Evolutionary conservation across 1,284 basidiomycete genomes (phyloP).

Genomic region (Marasmius tenuissimus): DNA sequence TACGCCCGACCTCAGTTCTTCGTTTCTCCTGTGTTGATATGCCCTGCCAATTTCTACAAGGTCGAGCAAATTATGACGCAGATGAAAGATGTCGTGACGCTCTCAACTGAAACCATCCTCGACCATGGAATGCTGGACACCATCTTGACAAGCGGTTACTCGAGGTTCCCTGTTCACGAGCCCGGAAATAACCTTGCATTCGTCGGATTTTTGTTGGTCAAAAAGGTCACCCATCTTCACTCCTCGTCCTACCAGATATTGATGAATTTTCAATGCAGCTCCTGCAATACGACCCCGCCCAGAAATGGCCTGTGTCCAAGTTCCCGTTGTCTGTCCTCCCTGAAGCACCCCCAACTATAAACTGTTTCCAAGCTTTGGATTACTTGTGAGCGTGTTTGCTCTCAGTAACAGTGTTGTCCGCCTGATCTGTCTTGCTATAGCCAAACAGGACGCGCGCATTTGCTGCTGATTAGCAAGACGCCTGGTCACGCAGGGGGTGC

Average conservation of each 20-base stretch:
- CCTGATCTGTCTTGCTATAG: conserved; percentile 35
- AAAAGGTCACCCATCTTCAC: conserved; percentile 52
- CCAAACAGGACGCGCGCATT: conserved; percentile 94
- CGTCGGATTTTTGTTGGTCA: conserved; percentile 85
- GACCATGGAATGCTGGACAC: conserved; percentile 80
- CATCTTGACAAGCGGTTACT: conserved; percentile 86
- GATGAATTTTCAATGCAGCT: conserved; percentile 49
- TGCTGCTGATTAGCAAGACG: conserved; percentile 83
- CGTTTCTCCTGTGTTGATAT: no score
- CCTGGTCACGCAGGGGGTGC: conserved; percentile 83
- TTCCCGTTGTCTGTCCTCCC: conserved; percentile 85
- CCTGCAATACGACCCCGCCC: conserved; percentile 86
- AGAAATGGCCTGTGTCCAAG: conserved; percentile 72
- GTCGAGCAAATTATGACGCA: conserved; percentile 88
- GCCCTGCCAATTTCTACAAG: not conserved
- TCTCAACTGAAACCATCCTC: conserved; percentile 77
- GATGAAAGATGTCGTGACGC: conserved; percentile 79
- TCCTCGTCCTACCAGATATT: not conserved
- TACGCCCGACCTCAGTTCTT: not conserved
- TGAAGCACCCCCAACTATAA: conserved; percentile 85
- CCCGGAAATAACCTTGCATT: conserved; percentile 77
- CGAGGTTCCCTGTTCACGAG: conserved; percentile 90
- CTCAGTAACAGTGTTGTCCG: conserved; percentile 18
- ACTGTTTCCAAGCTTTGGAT: conserved; percentile 82
- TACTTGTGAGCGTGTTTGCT: conserved; percentile 63